Evolutionary conservation across 805 yeast genomes (phyloP).

Genomic region (Yamadazyma scolyti): DNA sequence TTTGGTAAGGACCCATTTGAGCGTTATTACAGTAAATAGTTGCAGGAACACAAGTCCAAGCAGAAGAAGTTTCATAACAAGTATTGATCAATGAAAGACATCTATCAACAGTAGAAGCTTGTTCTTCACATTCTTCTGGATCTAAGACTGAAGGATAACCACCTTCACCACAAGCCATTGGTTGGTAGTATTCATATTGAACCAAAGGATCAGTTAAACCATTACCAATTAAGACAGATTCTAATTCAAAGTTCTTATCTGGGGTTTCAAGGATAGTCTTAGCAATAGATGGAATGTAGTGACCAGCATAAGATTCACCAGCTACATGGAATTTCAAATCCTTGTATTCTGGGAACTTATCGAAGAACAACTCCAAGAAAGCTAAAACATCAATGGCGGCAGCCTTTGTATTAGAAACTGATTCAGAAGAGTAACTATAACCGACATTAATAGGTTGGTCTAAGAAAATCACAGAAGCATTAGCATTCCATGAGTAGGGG

Average conservation of each 20-base stretch:
- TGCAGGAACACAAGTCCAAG: constrained; percentile 90
- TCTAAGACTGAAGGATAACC: constrained; percentile 74
- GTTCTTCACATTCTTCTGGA: constrained; percentile 64
- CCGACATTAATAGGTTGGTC: constrained; percentile 36
- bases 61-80: constrained; percentile 73
- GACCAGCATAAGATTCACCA: constrained; percentile 47
- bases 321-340: constrained; percentile 32
- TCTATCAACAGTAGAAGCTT: constrained; percentile 62
- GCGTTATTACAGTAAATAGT: constrained; percentile 83
- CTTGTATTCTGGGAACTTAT: constrained; percentile 30
- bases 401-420: constrained; percentile 28
- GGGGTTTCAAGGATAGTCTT: constrained; percentile 38
- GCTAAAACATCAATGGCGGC: constrained; percentile 34
- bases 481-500: constrained; percentile 29
- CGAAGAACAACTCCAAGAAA: constrained; percentile 34
- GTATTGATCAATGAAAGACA: constrained; percentile 72
- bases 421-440: constrained; percentile 27
- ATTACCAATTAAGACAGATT: constrained; percentile 86
- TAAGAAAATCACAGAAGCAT: constrained; percentile 40
- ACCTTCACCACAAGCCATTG: constrained; percentile 93
- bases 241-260: constrained; percentile 48
- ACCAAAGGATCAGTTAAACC: constrained; percentile 84
- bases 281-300: constrained; percentile 45
- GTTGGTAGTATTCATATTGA: constrained; percentile 77
- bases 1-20: constrained; percentile 75